A percentile compares a stretch with the other conserved stretches of the same genome.
These are phyloP conservation scores for Dendryphion nanum DNA, from an alignment of 2,329 filamentous ascomycete species.

Conservation along the genomic window DNA sequence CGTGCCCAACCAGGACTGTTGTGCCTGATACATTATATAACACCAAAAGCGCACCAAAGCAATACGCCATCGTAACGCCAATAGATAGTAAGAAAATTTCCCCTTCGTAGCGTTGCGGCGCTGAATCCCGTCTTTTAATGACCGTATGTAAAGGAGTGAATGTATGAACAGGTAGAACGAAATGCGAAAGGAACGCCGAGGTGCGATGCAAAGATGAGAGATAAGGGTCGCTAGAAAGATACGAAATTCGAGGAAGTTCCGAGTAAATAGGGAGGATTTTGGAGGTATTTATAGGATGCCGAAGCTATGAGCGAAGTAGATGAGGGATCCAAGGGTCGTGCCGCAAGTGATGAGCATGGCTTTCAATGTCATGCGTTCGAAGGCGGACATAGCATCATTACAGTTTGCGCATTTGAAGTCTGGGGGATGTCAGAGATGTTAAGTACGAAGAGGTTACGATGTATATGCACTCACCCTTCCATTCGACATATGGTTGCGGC, in stretches of 20 bases:
- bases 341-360: conserved; percentile 56
- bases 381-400: conserved; percentile 51
- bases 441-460: neutral
- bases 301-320: conserved; percentile 49
- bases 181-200: conserved; percentile 13
- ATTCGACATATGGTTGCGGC: conserved; percentile 51
- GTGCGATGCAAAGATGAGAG: conserved; percentile 8
- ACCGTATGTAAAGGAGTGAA: conserved; percentile 15
- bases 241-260: neutral
- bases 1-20: no score
- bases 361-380: conserved; percentile 55
- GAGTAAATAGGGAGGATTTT: neutral
- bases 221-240: neutral
- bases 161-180: conserved; percentile 8
- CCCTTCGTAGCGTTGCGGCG: neutral
- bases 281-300: conserved; percentile 38
- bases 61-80: no score
- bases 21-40: no score
- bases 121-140: conserved; percentile 5
- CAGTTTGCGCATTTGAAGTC: conserved; percentile 59
- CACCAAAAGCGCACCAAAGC: no score
- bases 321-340: conserved; percentile 59
- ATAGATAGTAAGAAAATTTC: no score
- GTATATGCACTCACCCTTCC: conserved; percentile 43
- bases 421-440: conserved; percentile 23